Conservation (phyloP, 192 early-diverging fungal species). For the Pilaira anomala region DNA sequence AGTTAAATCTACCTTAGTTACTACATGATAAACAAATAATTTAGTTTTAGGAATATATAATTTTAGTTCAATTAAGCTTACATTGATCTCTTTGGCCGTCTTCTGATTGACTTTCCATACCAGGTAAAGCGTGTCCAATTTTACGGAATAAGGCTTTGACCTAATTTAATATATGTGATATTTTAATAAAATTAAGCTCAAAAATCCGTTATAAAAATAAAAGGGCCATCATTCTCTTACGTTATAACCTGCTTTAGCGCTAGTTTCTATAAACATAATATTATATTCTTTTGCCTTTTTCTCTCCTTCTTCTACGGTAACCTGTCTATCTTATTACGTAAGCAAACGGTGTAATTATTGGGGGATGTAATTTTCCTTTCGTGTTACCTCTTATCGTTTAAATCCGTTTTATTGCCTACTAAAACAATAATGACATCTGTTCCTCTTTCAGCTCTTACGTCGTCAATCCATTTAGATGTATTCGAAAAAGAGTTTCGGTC, state of each 20-base stretch:
- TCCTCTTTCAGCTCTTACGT: slow-evolving; percentile 97
- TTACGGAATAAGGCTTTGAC: slow-evolving; percentile 97
- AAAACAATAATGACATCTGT: slow-evolving; percentile 98
- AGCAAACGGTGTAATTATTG: background rate
- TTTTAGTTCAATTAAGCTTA: slow-evolving; percentile 12
- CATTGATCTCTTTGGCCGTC: slow-evolving; percentile 42
- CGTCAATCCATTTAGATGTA: slow-evolving; percentile 98
- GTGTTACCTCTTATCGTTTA: slow-evolving; percentile 84
- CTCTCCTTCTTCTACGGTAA: slow-evolving; percentile 96
- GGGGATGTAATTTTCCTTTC: background rate
- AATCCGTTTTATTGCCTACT: slow-evolving; percentile 98
- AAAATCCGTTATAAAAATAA: too few species aligned
- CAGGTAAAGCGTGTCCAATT: slow-evolving; percentile 88
- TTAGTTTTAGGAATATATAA: too few species aligned
- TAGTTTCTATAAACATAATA: slow-evolving; percentile 99
- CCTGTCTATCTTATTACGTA: slow-evolving; percentile 56
- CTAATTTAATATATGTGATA: too few species aligned
- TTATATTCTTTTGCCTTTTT: slow-evolving; percentile 95
- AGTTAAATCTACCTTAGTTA: slow-evolving; percentile 36
- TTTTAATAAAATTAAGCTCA: too few species aligned
- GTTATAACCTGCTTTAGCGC: slow-evolving; percentile 98
- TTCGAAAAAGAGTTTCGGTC: slow-evolving; percentile 95
- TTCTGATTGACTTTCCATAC: slow-evolving; percentile 69
- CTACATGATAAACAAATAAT: too few species aligned
- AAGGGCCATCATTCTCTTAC: slow-evolving; percentile 40